Evolutionary conservation across 2,329 filamentous ascomycete species (phyloP).

Genomic region (Diplodia seriata): DNA sequence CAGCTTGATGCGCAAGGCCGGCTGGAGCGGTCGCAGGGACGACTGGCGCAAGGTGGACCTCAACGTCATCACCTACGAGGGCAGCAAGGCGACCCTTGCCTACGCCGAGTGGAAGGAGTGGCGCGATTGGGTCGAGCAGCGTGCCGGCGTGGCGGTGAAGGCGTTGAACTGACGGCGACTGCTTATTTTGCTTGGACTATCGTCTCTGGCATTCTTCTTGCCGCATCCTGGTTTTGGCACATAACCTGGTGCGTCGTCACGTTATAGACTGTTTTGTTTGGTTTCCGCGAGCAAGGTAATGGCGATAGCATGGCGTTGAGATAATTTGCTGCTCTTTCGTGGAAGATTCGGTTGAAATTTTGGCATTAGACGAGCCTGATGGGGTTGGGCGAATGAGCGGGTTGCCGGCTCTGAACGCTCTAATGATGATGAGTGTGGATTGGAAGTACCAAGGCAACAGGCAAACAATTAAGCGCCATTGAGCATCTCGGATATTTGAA

Average conservation of each 20-base stretch:
- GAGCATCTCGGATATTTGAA: not conserved
- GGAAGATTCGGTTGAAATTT: not conserved
- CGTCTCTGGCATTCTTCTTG: not conserved
- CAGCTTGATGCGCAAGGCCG: constrained; percentile 92
- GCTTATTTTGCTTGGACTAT: not conserved
- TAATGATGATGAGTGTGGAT: not conserved
- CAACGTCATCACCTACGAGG: constrained; percentile 84
- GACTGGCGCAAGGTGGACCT: constrained; percentile 82
- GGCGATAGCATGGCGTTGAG: not conserved
- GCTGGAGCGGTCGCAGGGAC: constrained; percentile 73
- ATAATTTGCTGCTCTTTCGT: not conserved
- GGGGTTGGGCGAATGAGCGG: not conserved
- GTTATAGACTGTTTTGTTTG: not conserved
- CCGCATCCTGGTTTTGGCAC: not conserved
- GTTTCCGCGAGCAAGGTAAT: not conserved
- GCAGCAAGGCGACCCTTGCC: constrained; percentile 73
- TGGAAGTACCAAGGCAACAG: not conserved
- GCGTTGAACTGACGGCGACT: constrained; percentile 14
- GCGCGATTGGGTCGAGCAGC: constrained; percentile 70
- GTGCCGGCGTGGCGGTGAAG: not conserved
- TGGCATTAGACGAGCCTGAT: not conserved
- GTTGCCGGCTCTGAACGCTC: not conserved
- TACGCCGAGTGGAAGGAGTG: constrained; percentile 81
- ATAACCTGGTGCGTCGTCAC: not conserved
- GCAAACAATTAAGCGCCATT: not conserved